Percentiles rank a stretch among this genome's conserved stretches.
Evolutionary conservation across 306 rosid species (phyloP).

Genomic region (Cicer chorassanicum): DNA sequence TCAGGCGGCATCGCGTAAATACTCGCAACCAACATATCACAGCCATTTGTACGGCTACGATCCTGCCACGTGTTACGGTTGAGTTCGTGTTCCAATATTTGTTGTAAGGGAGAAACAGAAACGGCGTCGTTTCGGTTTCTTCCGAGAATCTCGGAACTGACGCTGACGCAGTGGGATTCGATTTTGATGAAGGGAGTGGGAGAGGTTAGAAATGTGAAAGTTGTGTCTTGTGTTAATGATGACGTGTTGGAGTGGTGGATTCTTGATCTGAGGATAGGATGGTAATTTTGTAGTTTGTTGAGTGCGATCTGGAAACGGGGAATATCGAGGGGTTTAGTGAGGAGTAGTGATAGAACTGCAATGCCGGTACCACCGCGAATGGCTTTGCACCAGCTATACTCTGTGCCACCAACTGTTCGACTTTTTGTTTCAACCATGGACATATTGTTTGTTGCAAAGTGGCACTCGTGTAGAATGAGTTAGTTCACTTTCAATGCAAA

Average conservation of each 20-base stretch:
- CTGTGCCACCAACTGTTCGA: conserved; percentile 54
- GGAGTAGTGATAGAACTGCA: conserved; percentile 51
- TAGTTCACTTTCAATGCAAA: neutral
- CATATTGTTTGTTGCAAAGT: neutral
- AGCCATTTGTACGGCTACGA: neutral
- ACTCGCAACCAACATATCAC: conserved; percentile 49
- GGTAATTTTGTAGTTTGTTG: conserved; percentile 51
- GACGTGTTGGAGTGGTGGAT: conserved; percentile 39
- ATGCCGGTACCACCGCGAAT: conserved; percentile 64
- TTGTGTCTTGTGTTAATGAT: neutral
- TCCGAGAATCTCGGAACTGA: conserved; percentile 38
- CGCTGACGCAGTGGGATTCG: conserved; percentile 5
- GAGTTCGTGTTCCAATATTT: conserved; percentile 57
- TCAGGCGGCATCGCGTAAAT: conserved; percentile 47
- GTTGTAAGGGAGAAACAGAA: conserved; percentile 55
- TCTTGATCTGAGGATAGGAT: conserved; percentile 60
- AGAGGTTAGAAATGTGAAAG: conserved; percentile 49
- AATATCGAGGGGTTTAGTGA: conserved; percentile 39
- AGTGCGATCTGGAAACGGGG: conserved; percentile 51
- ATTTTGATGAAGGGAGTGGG: conserved; percentile 49
- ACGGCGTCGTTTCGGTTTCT: conserved; percentile 11
- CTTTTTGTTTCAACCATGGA: conserved; percentile 11
- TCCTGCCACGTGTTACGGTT: conserved; percentile 52
- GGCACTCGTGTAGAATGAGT: neutral
- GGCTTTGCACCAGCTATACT: conserved; percentile 58